Conservation (phyloP, 2,329 filamentous ascomycete genomes). For the Claviceps capensis region DNA sequence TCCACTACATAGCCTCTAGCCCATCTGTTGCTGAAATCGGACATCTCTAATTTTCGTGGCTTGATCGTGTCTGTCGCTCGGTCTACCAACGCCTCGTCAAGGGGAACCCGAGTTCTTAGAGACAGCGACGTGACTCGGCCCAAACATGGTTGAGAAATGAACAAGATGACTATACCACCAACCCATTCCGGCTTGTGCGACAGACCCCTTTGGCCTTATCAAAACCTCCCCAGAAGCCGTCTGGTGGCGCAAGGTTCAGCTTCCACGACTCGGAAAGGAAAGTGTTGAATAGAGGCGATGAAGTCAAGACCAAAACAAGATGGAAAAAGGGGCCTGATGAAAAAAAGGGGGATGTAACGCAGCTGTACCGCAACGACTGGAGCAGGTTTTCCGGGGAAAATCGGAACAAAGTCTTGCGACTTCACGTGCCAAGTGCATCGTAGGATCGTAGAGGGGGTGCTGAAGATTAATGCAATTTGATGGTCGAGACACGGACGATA, state of each 20-base stretch:
- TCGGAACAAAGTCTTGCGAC: neutral
- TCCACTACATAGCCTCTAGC: neutral
- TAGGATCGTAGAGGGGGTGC: neutral
- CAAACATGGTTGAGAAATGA: neutral
- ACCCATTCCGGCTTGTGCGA: neutral
- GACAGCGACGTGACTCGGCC: neutral
- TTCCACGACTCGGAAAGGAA: conserved; percentile 8
- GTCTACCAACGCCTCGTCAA: neutral
- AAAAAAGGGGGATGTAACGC: conserved; percentile 11
- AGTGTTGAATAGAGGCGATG: conserved; percentile 4
- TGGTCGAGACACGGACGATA: neutral
- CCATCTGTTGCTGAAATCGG: too few relatives aligned
- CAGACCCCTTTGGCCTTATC: conserved; percentile 5
- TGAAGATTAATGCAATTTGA: neutral
- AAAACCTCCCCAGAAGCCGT: conserved; percentile 24
- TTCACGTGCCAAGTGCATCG: conserved; percentile 2
- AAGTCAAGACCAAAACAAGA: conserved; percentile 16
- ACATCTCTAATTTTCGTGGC: neutral
- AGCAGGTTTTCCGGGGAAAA: conserved; percentile 5
- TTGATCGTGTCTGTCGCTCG: neutral
- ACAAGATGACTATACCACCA: neutral
- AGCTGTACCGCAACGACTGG: conserved; percentile 26
- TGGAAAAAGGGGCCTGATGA: conserved; percentile 15
- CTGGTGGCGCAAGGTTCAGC: conserved; percentile 15
- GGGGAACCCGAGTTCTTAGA: neutral